Evolutionary conservation across 768 basidiomycete species (phyloP).

Genomic region (Wakefieldia striispora): DNA sequence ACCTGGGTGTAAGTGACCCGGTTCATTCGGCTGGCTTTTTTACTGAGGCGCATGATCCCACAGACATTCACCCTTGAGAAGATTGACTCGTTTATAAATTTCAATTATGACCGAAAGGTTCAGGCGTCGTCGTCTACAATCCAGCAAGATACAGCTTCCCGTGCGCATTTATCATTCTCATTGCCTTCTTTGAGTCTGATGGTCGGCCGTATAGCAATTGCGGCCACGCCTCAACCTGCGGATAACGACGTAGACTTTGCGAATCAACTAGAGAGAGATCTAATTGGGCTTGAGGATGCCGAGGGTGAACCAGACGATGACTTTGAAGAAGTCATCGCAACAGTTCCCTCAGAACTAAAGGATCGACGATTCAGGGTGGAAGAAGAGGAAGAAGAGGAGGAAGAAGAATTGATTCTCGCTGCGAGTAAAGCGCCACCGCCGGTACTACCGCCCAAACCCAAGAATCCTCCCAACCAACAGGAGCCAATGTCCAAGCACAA

Average conservation of each 20-base stretch:
- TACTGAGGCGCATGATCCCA: constrained; percentile 9
- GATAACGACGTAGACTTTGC: constrained; percentile 28
- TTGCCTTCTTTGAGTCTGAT: not conserved
- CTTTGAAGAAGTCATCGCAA: constrained; percentile 40
- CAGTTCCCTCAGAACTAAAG: constrained; percentile 22
- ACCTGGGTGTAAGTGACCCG: constrained; percentile 51
- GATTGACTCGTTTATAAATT: constrained; percentile 60
- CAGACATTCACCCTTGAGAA: constrained; percentile 76
- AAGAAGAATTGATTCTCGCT: constrained; percentile 32
- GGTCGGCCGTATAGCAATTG: constrained; percentile 14
- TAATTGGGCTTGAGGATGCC: constrained; percentile 32
- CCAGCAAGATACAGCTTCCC: constrained; percentile 16
- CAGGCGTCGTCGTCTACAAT: constrained; percentile 21
- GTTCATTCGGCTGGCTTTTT: not conserved
- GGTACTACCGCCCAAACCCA: constrained; percentile 34
- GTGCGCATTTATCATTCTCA: constrained; percentile 14
- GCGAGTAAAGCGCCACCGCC: constrained; percentile 15
- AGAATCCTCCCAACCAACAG: constrained; percentile 26
- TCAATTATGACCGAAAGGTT: constrained; percentile 51
- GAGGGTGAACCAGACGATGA: constrained; percentile 45
- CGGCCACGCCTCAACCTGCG: constrained; percentile 22
- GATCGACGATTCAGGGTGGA: constrained; percentile 31
- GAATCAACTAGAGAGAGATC: constrained; percentile 28
- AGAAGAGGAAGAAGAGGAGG: constrained; percentile 29
- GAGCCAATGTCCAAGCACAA: constrained; percentile 26